Evolutionary conservation across 192 early-diverging fungal species (phyloP), one percentile per base, ranked within the genome.

Genomic region (Pecoramyces ruminantium): DNA sequence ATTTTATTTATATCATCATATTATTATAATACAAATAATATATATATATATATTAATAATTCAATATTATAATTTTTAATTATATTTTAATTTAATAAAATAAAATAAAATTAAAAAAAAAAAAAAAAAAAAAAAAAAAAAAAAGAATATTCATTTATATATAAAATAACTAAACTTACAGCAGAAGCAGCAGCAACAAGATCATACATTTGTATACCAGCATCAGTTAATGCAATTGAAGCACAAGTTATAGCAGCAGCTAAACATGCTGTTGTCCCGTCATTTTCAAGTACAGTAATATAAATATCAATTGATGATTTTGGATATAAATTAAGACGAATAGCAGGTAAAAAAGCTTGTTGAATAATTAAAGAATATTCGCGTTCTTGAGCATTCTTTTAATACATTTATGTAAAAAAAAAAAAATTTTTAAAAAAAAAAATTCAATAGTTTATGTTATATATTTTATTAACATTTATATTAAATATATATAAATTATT

Each of bases 171-270:
- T 14, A 67, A n/a, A 67, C 84, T 81, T 88, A 91, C 91, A n/a
- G 90, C 91, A 17, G 93, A 87, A 79, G 88, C 91, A 17, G 90
- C 94, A 13, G 91, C 90, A 13, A 96, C 94, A n/a, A 87, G 84
- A 85, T 96, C 94, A 67, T 86, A 81, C 93, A 96, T 94, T 83
- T 95, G 93, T 79, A 96, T 93, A 21, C 94, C 94, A 17, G 94
- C 94, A 86, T 96, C 93, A 15, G 93, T 92, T 17, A 96, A 80
- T 0, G 91, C 91, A 0, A 87, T 85, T 15, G 87, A 83, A 4
- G 88, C 87, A 58, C 82, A 87, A 29, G 90, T 92, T 13, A 94
- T 90, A 16, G 92, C 93, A 80, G 88, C 89, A 17, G 92, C 87
- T n/a, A 94, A 78, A 82, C 90, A 88, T 14, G 92, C 88, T 25